phyloP scores from a whole-genome alignment of 2,329 filamentous ascomycete genomes.

The Pleomassaria siparia region DNA sequence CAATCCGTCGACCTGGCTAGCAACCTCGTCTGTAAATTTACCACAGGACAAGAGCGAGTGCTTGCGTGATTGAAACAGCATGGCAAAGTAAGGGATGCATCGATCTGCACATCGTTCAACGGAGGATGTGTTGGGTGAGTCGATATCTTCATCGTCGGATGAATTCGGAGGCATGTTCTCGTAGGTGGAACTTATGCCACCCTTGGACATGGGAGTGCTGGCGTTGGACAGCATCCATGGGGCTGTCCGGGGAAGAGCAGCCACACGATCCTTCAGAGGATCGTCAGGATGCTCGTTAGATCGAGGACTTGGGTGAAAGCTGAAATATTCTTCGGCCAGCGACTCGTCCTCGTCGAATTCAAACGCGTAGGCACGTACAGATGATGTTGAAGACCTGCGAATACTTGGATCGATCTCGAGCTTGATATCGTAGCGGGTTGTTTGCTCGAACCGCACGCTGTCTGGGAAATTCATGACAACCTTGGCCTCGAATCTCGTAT shows the following conservation, averaged over 20 bases:
- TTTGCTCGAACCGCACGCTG: slow-evolving; percentile 31
- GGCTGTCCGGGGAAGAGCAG: background rate
- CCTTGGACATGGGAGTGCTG: slow-evolving; percentile 6
- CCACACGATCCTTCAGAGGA: background rate
- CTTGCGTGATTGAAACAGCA: background rate
- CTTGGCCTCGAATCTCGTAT: slow-evolving; percentile 19
- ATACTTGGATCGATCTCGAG: slow-evolving; percentile 12
- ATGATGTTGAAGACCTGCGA: background rate
- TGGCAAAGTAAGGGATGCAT: background rate
- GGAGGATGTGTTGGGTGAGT: background rate
- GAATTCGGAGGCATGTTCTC: background rate
- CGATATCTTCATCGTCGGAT: background rate
- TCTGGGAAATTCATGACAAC: slow-evolving; percentile 25
- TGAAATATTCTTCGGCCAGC: background rate
- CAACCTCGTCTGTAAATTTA: slow-evolving; percentile 1
- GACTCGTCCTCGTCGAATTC: background rate
- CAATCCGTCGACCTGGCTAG: slow-evolving; percentile 1
- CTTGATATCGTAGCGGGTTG: slow-evolving; percentile 30
- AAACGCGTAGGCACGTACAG: background rate
- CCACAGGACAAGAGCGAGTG: background rate
- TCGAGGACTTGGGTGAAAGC: slow-evolving; percentile 1
- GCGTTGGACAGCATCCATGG: slow-evolving; percentile 6
- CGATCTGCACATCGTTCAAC: background rate
- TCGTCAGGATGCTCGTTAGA: background rate
- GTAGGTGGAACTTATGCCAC: background rate